These are phyloP conservation scores for Ceratonia siliqua DNA, from an alignment of 306 rosid genomes.

Conservation along the genomic window DNA sequence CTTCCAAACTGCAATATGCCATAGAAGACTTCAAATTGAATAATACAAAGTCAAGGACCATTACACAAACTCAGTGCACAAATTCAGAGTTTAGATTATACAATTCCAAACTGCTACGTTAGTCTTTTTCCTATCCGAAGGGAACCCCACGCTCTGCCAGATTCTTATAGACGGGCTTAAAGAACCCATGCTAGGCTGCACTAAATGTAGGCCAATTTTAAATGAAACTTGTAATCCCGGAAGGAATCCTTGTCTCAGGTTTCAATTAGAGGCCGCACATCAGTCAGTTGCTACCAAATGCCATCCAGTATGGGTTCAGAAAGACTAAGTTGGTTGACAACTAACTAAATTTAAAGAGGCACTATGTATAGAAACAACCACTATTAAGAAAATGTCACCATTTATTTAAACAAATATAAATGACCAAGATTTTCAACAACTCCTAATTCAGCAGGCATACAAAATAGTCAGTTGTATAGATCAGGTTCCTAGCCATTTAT, in stretches of 20 bases:
- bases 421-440: background rate
- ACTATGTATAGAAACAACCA: background rate
- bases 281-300: background rate
- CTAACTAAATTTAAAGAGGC: background rate
- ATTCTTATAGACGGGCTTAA: background rate
- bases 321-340: background rate
- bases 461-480: background rate
- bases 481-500: background rate
- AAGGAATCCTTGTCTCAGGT: slow-evolving; percentile 12
- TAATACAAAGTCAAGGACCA: background rate
- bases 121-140: background rate
- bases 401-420: background rate
- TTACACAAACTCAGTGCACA: background rate
- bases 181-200: background rate
- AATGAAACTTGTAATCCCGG: background rate
- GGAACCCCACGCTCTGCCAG: background rate
- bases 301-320: background rate
- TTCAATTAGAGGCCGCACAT: background rate
- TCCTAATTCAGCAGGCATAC: background rate
- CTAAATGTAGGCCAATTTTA: background rate
- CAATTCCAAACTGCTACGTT: background rate
- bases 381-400: background rate
- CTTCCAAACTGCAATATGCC: background rate
- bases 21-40: background rate
- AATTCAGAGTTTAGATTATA: background rate